phyloP scores from a whole-genome alignment of 176 grass and related monocot species.

The Eremochloa ophiuroides region DNA sequence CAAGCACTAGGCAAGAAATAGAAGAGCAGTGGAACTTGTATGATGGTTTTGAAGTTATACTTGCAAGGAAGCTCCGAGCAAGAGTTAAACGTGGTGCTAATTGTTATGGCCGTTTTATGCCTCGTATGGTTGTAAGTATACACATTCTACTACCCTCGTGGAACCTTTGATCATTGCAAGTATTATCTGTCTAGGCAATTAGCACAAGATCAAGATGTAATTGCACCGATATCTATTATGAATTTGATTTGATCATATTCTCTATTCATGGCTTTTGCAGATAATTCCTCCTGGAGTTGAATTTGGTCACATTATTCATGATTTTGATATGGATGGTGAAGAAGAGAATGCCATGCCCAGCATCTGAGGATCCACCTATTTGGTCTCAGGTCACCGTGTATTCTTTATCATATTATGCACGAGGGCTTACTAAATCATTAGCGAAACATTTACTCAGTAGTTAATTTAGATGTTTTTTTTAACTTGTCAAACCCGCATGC shows the following conservation, averaged over 20 bases:
- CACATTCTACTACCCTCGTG: background rate
- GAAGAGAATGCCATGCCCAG: background rate
- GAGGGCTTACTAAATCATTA: background rate
- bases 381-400: background rate
- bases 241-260: background rate
- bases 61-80: background rate
- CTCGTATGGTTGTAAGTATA: background rate
- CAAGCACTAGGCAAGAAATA: background rate
- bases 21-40: background rate
- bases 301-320: background rate
- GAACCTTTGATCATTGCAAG: background rate
- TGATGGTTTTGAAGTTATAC: background rate
- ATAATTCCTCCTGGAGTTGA: background rate
- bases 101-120: background rate
- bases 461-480: background rate
- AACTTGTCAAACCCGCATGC: background rate
- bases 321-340: background rate
- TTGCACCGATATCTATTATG: background rate
- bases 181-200: background rate
- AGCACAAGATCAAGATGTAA: background rate
- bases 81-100: background rate
- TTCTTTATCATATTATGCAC: background rate
- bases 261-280: background rate
- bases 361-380: background rate
- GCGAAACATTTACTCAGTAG: background rate